Percentiles rank a stretch among this genome's conserved stretches.
Evolutionary conservation across 73 alveolate species (phyloP).

Genomic region (Paramecium primaurelia): DNA sequence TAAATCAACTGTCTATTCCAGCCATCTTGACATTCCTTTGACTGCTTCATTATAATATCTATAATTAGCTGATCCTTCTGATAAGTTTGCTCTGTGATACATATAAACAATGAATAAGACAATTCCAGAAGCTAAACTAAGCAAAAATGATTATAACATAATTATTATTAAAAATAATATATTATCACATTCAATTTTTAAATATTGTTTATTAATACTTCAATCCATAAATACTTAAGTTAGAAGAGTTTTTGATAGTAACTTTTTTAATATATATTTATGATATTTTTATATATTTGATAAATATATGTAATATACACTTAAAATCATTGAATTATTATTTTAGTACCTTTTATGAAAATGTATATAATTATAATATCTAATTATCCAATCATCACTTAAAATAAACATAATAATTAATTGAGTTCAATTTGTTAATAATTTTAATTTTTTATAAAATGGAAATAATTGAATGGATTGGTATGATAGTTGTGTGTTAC

Average conservation of each 20-base stretch:
- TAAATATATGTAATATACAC: too few relatives aligned
- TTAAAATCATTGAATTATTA: too few relatives aligned
- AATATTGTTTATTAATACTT: background rate
- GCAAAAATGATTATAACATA: background rate
- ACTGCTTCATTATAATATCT: constrained; percentile 9
- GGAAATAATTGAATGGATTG: background rate
- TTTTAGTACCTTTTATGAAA: background rate
- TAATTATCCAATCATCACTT: background rate
- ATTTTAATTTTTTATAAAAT: background rate
- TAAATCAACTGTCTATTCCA: background rate
- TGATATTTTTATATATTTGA: background rate
- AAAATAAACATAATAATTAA: too few relatives aligned
- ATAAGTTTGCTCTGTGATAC: background rate
- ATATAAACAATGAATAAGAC: background rate
- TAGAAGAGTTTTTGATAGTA: too few relatives aligned
- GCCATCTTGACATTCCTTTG: constrained; percentile 5
- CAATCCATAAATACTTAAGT: background rate
- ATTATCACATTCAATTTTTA: background rate
- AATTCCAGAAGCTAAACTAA: background rate
- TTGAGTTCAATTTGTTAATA: background rate
- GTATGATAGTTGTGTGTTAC: background rate
- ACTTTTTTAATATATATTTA: too few relatives aligned
- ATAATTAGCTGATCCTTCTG: background rate
- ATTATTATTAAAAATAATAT: background rate
- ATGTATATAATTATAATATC: too few relatives aligned